Evolutionary conservation across 1,284 basidiomycete species (phyloP).

Genomic region (Kwoniella shivajii): DNA sequence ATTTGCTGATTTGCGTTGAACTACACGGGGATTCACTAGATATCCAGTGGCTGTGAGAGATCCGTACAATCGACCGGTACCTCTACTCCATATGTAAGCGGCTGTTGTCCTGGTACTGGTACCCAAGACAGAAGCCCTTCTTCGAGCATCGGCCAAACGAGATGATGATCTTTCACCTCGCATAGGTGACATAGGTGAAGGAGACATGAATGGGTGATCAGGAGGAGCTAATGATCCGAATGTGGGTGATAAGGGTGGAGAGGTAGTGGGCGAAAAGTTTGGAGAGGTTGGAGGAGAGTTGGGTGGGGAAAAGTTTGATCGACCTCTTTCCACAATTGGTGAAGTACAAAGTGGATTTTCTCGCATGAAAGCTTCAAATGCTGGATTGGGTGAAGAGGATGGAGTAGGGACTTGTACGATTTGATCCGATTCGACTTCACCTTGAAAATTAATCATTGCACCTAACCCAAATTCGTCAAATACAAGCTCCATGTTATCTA

Average conservation of each 20-base stretch:
- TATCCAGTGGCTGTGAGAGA: slow-evolving; percentile 31
- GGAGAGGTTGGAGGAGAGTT: slow-evolving; percentile 13
- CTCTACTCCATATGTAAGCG: slow-evolving; percentile 36
- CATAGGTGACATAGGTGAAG: slow-evolving; percentile 4
- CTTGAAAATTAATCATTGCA: slow-evolving; percentile 35
- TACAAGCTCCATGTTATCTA: slow-evolving; percentile 35
- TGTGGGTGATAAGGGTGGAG: slow-evolving; percentile 22
- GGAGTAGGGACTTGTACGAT: background rate
- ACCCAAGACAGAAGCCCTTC: slow-evolving; percentile 29
- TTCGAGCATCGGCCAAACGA: slow-evolving; percentile 20
- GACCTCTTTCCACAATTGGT: slow-evolving; percentile 5
- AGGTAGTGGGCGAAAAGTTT: slow-evolving; percentile 14
- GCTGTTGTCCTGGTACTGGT: slow-evolving; percentile 32
- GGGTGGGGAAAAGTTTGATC: slow-evolving; percentile 13
- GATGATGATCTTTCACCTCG: slow-evolving; percentile 12
- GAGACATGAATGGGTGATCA: slow-evolving; percentile 5
- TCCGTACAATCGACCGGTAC: slow-evolving; percentile 41
- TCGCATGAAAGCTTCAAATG: slow-evolving; percentile 4
- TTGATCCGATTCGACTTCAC: slow-evolving; percentile 13
- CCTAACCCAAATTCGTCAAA: slow-evolving; percentile 29
- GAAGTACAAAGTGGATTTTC: slow-evolving; percentile 22
- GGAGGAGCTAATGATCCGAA: slow-evolving; percentile 22
- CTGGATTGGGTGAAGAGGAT: slow-evolving; percentile 5
- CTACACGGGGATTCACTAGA: slow-evolving; percentile 30
- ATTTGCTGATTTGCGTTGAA: slow-evolving; percentile 28